phyloP scores from a whole-genome alignment of 164 flowering plant species.

The Piper betle region DNA sequence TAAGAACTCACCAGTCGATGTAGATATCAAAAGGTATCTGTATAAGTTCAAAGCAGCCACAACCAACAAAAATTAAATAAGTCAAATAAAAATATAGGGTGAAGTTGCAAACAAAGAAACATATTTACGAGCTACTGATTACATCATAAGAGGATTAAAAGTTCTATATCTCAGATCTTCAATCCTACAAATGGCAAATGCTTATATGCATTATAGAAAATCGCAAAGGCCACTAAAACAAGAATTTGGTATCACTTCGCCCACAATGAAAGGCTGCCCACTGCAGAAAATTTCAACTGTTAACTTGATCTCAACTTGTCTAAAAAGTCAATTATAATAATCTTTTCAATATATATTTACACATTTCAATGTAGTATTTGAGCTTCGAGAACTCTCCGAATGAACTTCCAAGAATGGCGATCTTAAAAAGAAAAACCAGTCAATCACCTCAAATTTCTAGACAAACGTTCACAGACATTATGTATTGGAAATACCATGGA shows the following conservation, averaged over 20 bases:
- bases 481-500: constrained; percentile 55
- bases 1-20: constrained; percentile 43
- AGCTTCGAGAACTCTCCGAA: constrained; percentile 14
- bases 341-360: no score
- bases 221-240: background rate
- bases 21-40: constrained; percentile 60
- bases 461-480: background rate
- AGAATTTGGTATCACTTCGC: no score
- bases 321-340: no score
- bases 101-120: background rate
- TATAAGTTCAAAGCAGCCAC: constrained; percentile 75
- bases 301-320: no score
- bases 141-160: background rate
- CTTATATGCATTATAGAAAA: background rate
- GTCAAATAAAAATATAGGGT: background rate
- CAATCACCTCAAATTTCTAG: constrained; percentile 5
- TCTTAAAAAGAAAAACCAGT: constrained; percentile 24
- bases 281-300: no score
- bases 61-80: constrained; percentile 32
- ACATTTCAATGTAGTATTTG: constrained; percentile 3
- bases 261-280: no score
- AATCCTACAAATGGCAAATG: background rate
- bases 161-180: background rate
- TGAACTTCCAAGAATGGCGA: constrained; percentile 56
- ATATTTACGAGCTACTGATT: background rate